Evolutionary conservation across 495 filamentous ascomycete species (phyloP).

Genomic region (Xylaria castorea): DNA sequence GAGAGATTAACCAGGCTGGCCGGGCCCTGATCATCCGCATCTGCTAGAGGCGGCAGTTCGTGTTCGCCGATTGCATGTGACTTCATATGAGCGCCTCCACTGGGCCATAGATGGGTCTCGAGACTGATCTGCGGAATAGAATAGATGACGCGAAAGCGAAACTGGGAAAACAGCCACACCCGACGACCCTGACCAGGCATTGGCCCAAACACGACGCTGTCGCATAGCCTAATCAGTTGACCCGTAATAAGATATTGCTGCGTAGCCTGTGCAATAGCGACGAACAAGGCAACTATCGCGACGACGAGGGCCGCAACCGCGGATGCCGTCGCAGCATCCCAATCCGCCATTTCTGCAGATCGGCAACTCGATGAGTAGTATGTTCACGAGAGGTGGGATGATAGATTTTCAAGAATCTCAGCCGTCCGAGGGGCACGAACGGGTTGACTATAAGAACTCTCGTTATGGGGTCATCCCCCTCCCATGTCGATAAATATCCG

Average conservation of each 20-base stretch:
- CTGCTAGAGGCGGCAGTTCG: background rate
- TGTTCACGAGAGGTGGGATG: background rate
- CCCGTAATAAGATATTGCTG: slow-evolving; percentile 19
- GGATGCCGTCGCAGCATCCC: slow-evolving; percentile 4
- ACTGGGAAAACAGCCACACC: slow-evolving; percentile 16
- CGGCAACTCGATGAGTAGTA: background rate
- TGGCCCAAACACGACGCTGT: slow-evolving; percentile 9
- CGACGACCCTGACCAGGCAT: slow-evolving; percentile 21
- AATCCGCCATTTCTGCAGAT: background rate
- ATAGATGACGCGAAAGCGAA: slow-evolving; percentile 20
- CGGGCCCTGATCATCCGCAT: background rate
- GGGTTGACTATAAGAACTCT: background rate
- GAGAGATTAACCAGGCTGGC: background rate
- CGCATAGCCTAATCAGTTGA: slow-evolving; percentile 7
- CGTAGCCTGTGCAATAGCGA: slow-evolving; percentile 7
- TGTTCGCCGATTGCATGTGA: slow-evolving; percentile 9
- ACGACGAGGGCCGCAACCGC: slow-evolving; percentile 16
- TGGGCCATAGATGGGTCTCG: slow-evolving; percentile 4
- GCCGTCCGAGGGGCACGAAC: background rate
- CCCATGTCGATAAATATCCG: background rate
- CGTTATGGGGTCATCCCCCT: background rate
- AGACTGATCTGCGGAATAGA: slow-evolving; percentile 14
- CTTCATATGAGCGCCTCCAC: slow-evolving; percentile 17
- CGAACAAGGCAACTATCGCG: slow-evolving; percentile 1
- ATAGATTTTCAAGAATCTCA: background rate